phyloP scores from a whole-genome alignment of 1,139 yeast genomes.

The Candida tunisiensis region DNA sequence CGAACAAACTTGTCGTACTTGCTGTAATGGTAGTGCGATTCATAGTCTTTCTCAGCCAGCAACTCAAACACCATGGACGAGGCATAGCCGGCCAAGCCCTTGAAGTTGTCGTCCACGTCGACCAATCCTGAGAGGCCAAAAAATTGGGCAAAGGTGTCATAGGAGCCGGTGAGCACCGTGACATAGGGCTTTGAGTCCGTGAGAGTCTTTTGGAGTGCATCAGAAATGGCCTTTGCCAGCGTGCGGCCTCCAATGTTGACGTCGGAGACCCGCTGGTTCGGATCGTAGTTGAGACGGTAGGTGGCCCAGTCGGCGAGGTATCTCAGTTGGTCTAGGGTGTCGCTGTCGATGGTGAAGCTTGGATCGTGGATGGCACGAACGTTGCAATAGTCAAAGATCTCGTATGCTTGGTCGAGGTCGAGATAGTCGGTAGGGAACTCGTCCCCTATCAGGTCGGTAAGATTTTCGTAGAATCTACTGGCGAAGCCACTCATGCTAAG shows the following conservation, averaged over 20 bases:
- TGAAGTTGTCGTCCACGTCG: constrained; percentile 16
- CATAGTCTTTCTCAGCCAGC: no score
- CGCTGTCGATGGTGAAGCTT: constrained; percentile 14
- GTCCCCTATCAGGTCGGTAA: constrained; percentile 11
- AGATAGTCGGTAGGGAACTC: constrained; percentile 12
- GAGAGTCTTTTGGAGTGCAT: constrained; percentile 21
- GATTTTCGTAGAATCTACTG: constrained; percentile 19
- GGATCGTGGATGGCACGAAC: constrained; percentile 25
- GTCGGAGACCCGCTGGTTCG: constrained; percentile 13
- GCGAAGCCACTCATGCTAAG: constrained; percentile 17
- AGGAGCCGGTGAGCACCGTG: constrained; percentile 26
- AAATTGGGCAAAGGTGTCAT: constrained; percentile 24
- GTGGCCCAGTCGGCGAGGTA: constrained; percentile 23
- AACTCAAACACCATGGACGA: constrained; percentile 26
- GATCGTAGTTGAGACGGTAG: constrained; percentile 21
- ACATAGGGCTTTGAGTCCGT: constrained; percentile 18
- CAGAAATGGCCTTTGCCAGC: constrained; percentile 18
- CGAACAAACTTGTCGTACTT: constrained; percentile 18
- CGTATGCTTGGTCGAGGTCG: constrained; percentile 22
- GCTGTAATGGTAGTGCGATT: constrained; percentile 7
- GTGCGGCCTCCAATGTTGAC: constrained; percentile 13
- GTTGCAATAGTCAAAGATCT: constrained; percentile 22
- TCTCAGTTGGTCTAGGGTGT: constrained; percentile 16
- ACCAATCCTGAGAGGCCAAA: constrained; percentile 20
- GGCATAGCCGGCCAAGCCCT: constrained; percentile 29